Base-by-base conservation (phyloP, 1,284 basidiomycete genomes). In the Rhodotorula sp. region DNA sequence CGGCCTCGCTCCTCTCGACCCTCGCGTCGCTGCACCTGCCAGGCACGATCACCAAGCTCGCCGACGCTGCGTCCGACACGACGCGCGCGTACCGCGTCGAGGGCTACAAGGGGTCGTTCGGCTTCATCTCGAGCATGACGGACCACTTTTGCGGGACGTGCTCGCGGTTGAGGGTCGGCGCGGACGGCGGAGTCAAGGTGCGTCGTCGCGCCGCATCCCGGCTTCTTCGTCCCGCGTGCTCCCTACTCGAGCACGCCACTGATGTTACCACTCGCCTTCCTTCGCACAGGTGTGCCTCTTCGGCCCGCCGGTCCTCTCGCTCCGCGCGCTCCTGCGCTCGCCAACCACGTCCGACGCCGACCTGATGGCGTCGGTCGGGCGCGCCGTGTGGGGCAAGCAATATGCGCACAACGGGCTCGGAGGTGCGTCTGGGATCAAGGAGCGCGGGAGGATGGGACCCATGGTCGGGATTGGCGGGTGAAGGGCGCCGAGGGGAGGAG, bases 91-190 rank as follows among this genome's bases (percentile, higher is more conserved):
- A 89, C 86, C 82, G 84, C 71, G 87, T 93, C 64, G 90, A 89
- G 3, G 90, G 90, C 7, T 87, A 89, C 79, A 78, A 78, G 70
- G 92, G 92, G 48, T 88, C 85, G 75, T 86, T 94, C 78, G 92
- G 92, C 14, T 93, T 94, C 83, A 95, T 95, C 79, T 91, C 89
- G 77, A 91, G 89, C 83, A 92, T 93, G 91, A 93, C 91, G 45
- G 91, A 95, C 80, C 91, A 93, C 81, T 93, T 95, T 79, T 94
- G 92, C 81, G 86, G 87, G 7, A 88, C 89, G 3, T 95, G 92
- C 82, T 93, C 93, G 79, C 85, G 92, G 73, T 83, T 94, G 66
- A 85, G 93, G 55, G 84, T 95, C 62, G 93, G 91, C 46, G 90
- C 92, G 21, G 92, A 95, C 79, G 92, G 93, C 8, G 88, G 93